phyloP scores from a whole-genome alignment of 1,139 yeast genomes.

The Hanseniaspora sp. region DNA sequence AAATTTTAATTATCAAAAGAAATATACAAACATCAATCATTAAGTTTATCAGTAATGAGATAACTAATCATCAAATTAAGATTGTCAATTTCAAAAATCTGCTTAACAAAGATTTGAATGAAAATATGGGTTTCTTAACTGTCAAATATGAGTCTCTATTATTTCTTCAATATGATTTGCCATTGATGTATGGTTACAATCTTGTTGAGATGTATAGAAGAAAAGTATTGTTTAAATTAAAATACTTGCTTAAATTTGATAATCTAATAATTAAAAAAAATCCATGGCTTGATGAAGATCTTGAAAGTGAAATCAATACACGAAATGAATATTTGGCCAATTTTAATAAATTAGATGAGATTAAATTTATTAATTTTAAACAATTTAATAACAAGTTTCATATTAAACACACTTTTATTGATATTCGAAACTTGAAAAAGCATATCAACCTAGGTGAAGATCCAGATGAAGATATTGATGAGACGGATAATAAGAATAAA shows the following conservation, averaged over 20 bases:
- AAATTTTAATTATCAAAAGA: slow-evolving; percentile 20
- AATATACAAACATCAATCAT: slow-evolving; percentile 22
- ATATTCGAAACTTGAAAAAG: slow-evolving; percentile 6
- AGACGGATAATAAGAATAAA: not conserved
- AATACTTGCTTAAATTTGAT: slow-evolving; percentile 1
- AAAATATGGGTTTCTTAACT: slow-evolving; percentile 26
- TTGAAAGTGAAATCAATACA: slow-evolving; percentile 44
- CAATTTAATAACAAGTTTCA: not conserved
- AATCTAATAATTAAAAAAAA: not conserved
- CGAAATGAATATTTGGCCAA: slow-evolving; percentile 56
- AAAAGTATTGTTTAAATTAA: slow-evolving; percentile 29
- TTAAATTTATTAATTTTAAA: slow-evolving; percentile 1
- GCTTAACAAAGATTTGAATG: slow-evolving; percentile 29
- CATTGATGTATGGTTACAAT: slow-evolving; percentile 67
- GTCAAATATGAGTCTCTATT: slow-evolving; percentile 37
- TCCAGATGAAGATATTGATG: not conserved
- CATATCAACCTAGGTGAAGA: slow-evolving; percentile 9
- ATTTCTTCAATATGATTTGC: slow-evolving; percentile 54
- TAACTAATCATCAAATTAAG: slow-evolving; percentile 24
- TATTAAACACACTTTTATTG: slow-evolving; percentile 3
- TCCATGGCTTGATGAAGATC: slow-evolving; percentile 6
- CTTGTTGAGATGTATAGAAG: slow-evolving; percentile 62
- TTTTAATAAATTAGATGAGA: slow-evolving; percentile 27
- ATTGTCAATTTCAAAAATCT: slow-evolving; percentile 25
- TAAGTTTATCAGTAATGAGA: slow-evolving; percentile 21